Conservation (phyloP, 192 early-diverging fungal species). For the Anaeromyces robustus region DNA sequence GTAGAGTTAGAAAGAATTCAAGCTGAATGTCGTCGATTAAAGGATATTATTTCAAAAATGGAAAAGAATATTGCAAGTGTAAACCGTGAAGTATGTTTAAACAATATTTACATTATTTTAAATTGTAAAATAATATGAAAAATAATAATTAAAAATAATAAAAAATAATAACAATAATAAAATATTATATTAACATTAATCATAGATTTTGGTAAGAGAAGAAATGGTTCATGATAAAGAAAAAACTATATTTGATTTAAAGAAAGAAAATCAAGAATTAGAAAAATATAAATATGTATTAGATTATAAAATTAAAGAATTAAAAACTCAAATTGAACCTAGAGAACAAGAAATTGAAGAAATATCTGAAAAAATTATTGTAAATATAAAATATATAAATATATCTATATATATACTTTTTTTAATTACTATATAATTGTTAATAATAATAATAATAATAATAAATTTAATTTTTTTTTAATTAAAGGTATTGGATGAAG, state of each 20-base stretch:
- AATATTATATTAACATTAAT: neutral
- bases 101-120: too few relatives aligned
- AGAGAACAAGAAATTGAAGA: constrained; percentile 30
- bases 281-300: constrained; percentile 47
- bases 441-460: too few relatives aligned
- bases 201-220: constrained; percentile 32
- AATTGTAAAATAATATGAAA: too few relatives aligned
- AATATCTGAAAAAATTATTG: constrained; percentile 25
- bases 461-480: too few relatives aligned
- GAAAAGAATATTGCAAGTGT: constrained; percentile 44
- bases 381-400: neutral
- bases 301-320: constrained; percentile 35
- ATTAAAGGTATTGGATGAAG: neutral
- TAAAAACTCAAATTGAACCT: constrained; percentile 39
- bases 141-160: too few relatives aligned
- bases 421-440: too few relatives aligned
- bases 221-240: constrained; percentile 41
- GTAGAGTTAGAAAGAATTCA: constrained; percentile 38
- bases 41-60: constrained; percentile 38
- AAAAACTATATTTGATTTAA: constrained; percentile 31
- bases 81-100: constrained; percentile 7
- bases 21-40: constrained; percentile 39
- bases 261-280: constrained; percentile 45
- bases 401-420: too few relatives aligned
- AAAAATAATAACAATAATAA: too few relatives aligned